These are phyloP conservation scores for Scleroderma citrinum DNA, from an alignment of 768 basidiomycete genomes.

Conservation along the genomic window DNA sequence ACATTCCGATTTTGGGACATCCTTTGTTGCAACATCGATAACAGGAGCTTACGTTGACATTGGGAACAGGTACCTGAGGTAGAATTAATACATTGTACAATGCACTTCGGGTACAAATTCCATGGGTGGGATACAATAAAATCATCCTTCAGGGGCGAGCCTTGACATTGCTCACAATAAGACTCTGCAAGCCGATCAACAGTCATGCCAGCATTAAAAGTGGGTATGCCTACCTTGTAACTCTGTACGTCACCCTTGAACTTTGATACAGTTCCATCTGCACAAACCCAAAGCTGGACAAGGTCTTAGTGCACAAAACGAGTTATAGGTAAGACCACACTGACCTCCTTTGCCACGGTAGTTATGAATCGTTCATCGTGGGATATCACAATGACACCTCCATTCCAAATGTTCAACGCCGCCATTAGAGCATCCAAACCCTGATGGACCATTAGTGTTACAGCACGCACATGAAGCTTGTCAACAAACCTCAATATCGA, in stretches of 20 bases:
- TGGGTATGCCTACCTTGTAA: conserved; percentile 63
- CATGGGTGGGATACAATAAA: too few species aligned
- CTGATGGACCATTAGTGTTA: conserved; percentile 30
- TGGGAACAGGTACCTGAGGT: too few species aligned
- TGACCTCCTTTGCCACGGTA: conserved; percentile 76
- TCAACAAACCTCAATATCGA: conserved; percentile 80
- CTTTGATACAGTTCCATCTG: conserved; percentile 71
- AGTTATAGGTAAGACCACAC: neutral
- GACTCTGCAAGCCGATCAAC: conserved; percentile 38
- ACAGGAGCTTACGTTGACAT: too few species aligned
- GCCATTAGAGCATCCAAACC: conserved; percentile 94
- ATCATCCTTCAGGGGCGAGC: conserved; percentile 24
- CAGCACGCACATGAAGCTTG: neutral
- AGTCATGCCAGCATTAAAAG: neutral
- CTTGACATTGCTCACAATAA: conserved; percentile 73
- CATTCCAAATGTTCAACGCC: conserved; percentile 76
- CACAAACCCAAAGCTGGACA: conserved; percentile 86
- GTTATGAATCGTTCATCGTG: conserved; percentile 97
- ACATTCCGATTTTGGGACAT: too few species aligned
- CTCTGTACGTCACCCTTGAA: conserved; percentile 87
- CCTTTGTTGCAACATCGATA: too few species aligned
- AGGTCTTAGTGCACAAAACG: conserved; percentile 5
- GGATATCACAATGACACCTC: conserved; percentile 88
- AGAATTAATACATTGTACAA: too few species aligned
- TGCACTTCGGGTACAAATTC: too few species aligned